Evolutionary conservation across 176 grass and related monocot species (phyloP).

Genomic region (Neostapfia colusana): DNA sequence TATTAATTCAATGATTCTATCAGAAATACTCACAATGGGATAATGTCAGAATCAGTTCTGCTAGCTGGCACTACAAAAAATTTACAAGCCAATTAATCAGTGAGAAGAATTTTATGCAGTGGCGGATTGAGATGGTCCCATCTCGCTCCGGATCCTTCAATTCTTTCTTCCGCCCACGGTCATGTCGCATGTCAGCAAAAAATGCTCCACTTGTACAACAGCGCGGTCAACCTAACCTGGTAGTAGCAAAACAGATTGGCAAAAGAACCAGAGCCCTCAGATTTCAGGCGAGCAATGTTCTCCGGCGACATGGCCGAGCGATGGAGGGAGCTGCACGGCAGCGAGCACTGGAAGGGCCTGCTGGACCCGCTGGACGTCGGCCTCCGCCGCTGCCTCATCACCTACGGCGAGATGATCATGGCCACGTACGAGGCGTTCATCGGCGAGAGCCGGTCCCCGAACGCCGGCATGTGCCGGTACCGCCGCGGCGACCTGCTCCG

Average conservation of each 20-base stretch:
- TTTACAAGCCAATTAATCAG: not conserved
- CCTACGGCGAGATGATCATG: conserved; percentile 68
- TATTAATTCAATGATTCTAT: not conserved
- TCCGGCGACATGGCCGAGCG: conserved; percentile 45
- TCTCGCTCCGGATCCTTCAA: not conserved
- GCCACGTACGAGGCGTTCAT: conserved; percentile 69
- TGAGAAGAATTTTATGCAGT: not conserved
- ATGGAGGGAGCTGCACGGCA: conserved; percentile 76
- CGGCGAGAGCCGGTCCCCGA: conserved; percentile 58
- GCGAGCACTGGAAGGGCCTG: conserved; percentile 59
- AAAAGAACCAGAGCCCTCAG: not conserved
- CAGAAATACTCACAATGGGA: not conserved
- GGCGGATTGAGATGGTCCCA: not conserved
- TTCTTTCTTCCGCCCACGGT: not conserved
- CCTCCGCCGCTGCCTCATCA: conserved; percentile 66
- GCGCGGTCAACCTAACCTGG: conserved; percentile 28
- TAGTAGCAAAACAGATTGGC: conserved; percentile 25
- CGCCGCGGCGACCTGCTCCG: conserved; percentile 52
- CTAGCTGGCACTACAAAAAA: not conserved
- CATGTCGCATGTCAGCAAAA: conserved; percentile 4
- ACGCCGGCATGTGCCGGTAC: conserved; percentile 62
- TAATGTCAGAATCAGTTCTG: not conserved
- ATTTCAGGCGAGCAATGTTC: conserved; percentile 7
- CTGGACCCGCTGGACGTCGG: conserved; percentile 57
- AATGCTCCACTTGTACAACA: not conserved